Conservation (phyloP, 2,329 filamentous ascomycete genomes). For the Diaporthe ampelina region DNA sequence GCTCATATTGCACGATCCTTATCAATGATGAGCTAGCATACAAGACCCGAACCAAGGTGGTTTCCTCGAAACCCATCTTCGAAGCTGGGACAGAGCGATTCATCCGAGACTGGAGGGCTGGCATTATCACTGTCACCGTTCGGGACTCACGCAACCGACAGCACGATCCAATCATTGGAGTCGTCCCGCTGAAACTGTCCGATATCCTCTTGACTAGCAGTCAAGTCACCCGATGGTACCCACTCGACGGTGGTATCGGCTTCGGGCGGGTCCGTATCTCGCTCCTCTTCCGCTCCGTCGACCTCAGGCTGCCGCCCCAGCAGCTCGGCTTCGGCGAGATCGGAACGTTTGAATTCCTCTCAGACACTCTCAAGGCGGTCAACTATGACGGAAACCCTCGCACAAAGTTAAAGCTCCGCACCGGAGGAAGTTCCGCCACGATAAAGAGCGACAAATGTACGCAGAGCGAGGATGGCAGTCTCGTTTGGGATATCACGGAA, state of each 20-base stretch:
- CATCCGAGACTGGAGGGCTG: constrained; percentile 91
- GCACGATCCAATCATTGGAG: constrained; percentile 93
- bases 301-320: constrained; percentile 84
- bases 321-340: constrained; percentile 92
- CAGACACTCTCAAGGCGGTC: constrained; percentile 75
- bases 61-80: constrained; percentile 95
- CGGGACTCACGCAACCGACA: constrained; percentile 90
- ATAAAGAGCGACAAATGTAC: constrained; percentile 75
- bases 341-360: constrained; percentile 91
- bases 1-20: constrained; percentile 92
- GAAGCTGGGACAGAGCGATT: constrained; percentile 96
- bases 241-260: constrained; percentile 93
- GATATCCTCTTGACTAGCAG: constrained; percentile 91
- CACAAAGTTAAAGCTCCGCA: constrained; percentile 83
- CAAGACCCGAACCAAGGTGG: constrained; percentile 94
- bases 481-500: constrained; percentile 64
- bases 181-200: constrained; percentile 88
- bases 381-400: constrained; percentile 75
- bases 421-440: constrained; percentile 84
- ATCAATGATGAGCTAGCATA: constrained; percentile 91
- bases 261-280: constrained; percentile 93
- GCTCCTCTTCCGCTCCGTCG: constrained; percentile 89
- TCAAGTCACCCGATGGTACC: constrained; percentile 92
- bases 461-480: constrained; percentile 68
- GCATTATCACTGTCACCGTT: constrained; percentile 88